Percentiles rank a stretch among this genome's conserved stretches.
Conservation (phyloP, 2,329 filamentous ascomycete species). For the Colletotrichum sp. region DNA sequence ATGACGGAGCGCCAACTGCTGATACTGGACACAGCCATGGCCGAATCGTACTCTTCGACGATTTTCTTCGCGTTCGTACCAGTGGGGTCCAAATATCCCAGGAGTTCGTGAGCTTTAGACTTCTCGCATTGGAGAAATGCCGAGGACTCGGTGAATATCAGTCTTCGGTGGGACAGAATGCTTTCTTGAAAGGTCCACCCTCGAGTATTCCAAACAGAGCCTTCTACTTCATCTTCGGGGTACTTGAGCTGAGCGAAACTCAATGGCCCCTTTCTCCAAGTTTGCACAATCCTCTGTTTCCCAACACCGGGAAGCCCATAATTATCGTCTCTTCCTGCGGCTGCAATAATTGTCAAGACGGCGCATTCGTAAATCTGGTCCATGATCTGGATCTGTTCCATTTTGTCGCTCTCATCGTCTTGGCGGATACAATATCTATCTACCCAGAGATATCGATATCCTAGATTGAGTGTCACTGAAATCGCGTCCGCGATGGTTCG, state of each 20-base stretch:
- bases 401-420: slow-evolving; percentile 11
- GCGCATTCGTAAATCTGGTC: slow-evolving; percentile 10
- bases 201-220: neutral
- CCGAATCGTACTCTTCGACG: neutral
- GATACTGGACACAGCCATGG: neutral
- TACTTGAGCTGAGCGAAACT: neutral
- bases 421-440: slow-evolving; percentile 24
- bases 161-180: neutral
- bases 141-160: neutral
- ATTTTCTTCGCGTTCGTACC: neutral
- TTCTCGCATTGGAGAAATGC: neutral
- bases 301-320: neutral
- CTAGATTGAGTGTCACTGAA: neutral
- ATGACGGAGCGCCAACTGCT: neutral
- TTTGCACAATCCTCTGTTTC: neutral
- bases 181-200: neutral
- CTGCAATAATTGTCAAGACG: neutral
- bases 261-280: neutral
- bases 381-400: slow-evolving; percentile 14
- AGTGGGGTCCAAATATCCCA: neutral
- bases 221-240: neutral
- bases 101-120: neutral
- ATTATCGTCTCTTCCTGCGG: neutral
- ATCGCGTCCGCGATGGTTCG: neutral
- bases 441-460: slow-evolving; percentile 23